Evolutionary conservation across 129 eudicot species (phyloP), one percentile per base, ranked within the genome.

Genomic region (Lactuca saligna): DNA sequence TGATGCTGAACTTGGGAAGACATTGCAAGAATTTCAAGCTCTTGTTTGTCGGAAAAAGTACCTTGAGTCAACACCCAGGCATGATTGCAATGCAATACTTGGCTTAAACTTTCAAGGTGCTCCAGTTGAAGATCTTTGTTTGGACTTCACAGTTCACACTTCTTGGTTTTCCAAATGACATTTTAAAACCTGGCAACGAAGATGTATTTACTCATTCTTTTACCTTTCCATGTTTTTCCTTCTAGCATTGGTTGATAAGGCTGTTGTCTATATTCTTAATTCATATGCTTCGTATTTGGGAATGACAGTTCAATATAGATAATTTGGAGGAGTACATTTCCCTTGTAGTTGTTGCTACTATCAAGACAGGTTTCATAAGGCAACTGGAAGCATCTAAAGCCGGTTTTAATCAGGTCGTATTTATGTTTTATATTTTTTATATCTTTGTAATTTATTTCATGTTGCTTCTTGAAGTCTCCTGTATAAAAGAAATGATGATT

Each of bases 21-120:
- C 88, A 3, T 82, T 93, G 81, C 95, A 81, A 83, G 96, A 93
- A 68, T 57, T 93, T 65, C 95, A 93, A 75, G 96, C 96, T 12
- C 81, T 93, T 75, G 95, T 93, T 48, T 50, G 55, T 68, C 72
- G 90, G 78, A 93, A 84, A 77, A 83, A 85, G 17, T 79, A 79
- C 79, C 59, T 89, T 8, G 95, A 93, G 71, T 79, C 90, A 44
- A 68, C 41, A 2, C 86, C 82, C 57, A 75, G 82, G 63, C 75
- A 77, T 51, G 71, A 74, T 55, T 61, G 44, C 3, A 75, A 80
- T 37, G 76, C 71, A 25, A 55, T 69, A 31, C 12, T 51, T 14
- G 79, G 80, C 54, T 72, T 92, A 25, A 74, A 49, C 16, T 89
- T 84, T 61, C 83, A 78, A n/a, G 98, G 95, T 56, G 77, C 88